Evolutionary conservation across 805 yeast species (phyloP).

Genomic region (Metschnikowia continentalis): DNA sequence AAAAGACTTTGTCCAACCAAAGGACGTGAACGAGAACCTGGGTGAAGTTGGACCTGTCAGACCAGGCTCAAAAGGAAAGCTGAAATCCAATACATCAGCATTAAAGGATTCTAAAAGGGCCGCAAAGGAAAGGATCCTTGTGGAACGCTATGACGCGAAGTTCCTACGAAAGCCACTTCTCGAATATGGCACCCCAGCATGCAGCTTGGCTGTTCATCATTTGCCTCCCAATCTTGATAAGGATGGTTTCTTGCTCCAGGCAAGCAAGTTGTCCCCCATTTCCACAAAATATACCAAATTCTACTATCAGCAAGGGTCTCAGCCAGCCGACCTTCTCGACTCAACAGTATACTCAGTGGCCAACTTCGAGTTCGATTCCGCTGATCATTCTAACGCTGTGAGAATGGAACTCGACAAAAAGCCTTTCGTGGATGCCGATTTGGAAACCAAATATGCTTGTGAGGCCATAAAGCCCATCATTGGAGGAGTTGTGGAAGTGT

Average conservation of each 20-base stretch:
- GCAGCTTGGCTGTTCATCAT: conserved; percentile 16
- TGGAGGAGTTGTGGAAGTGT: conserved; percentile 16
- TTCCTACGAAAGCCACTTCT: conserved; percentile 4
- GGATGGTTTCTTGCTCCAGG: conserved; percentile 17
- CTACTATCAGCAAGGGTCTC: conserved; percentile 18
- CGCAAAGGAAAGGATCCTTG: background rate
- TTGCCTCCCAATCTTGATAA: conserved; percentile 22
- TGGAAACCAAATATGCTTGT: conserved; percentile 24
- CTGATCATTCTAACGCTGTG: conserved; percentile 9
- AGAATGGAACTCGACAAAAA: conserved; percentile 12
- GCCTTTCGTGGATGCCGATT: conserved; percentile 23
- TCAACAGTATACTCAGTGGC: conserved; percentile 19
- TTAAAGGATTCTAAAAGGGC: background rate
- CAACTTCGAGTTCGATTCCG: conserved; percentile 14
- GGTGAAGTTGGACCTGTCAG: background rate
- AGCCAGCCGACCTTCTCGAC: conserved; percentile 17
- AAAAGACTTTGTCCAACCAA: background rate
- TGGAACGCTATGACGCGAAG: background rate
- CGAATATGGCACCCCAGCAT: conserved; percentile 15
- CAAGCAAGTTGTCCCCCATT: conserved; percentile 14
- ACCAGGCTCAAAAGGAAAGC: background rate
- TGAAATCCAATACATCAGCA: background rate
- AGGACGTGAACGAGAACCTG: background rate
- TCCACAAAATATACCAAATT: background rate
- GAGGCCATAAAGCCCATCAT: conserved; percentile 11